These are phyloP conservation scores for Collybia mongolica DNA, from an alignment of 768 basidiomycete genomes.

Conservation along the genomic window DNA sequence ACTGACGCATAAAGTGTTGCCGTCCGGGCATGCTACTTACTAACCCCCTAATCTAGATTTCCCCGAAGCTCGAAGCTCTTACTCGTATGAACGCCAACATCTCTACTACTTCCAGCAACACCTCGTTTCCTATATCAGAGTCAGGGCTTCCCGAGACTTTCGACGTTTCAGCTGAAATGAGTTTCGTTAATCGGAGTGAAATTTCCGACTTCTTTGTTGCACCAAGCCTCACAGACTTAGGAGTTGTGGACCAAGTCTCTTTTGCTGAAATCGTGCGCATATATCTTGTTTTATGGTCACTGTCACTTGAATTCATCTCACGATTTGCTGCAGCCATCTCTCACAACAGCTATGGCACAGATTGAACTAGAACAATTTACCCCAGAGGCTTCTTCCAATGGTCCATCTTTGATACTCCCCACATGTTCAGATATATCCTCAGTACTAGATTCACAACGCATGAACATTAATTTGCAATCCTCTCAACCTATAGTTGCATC, in stretches of 20 bases:
- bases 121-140: slow-evolving; percentile 24
- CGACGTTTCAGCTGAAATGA: slow-evolving; percentile 18
- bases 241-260: background rate
- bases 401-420: background rate
- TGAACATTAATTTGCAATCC: too few relatives aligned
- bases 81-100: background rate
- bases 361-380: background rate
- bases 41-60: too few relatives aligned
- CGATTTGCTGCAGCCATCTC: background rate
- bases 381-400: too few relatives aligned
- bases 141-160: slow-evolving; percentile 23
- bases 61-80: too few relatives aligned
- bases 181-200: slow-evolving; percentile 2
- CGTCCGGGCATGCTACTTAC: too few relatives aligned
- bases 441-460: too few relatives aligned
- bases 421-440: background rate
- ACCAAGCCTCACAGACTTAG: background rate
- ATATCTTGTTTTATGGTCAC: background rate
- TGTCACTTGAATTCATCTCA: background rate
- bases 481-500: too few relatives aligned
- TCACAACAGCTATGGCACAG: background rate
- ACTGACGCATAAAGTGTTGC: background rate
- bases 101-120: slow-evolving; percentile 13
- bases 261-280: slow-evolving; percentile 8
- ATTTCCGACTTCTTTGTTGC: slow-evolving; percentile 5